Conservation (phyloP, 106 monocot genomes). For the Cymbidium sinense region DNA sequence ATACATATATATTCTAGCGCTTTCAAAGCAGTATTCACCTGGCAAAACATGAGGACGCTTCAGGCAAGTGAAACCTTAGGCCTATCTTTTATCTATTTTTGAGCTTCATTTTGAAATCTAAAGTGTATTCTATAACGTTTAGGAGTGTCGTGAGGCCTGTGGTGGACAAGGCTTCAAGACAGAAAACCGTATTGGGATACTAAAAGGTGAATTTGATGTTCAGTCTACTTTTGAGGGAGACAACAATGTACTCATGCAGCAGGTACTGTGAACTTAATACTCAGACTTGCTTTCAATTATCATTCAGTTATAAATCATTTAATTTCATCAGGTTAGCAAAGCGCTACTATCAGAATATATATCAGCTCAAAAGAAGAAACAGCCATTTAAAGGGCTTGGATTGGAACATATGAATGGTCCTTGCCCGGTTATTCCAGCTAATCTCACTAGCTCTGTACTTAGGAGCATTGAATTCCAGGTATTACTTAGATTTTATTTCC, state of each 20-base stretch:
- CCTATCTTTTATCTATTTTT: not conserved
- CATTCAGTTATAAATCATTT: not conserved
- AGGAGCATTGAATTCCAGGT: conserved; percentile 81
- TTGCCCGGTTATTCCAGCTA: conserved; percentile 49
- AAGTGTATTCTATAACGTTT: not conserved
- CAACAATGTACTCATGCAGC: conserved; percentile 94
- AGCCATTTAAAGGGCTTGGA: conserved; percentile 72
- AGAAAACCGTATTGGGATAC: conserved; percentile 75
- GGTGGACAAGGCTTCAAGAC: conserved; percentile 99
- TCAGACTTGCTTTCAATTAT: not conserved
- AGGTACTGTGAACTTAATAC: conserved; percentile 34
- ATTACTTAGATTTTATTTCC: conserved; percentile 8
- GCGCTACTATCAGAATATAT: conserved; percentile 65
- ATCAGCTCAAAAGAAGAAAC: conserved; percentile 49
- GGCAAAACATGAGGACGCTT: conserved; percentile 95
- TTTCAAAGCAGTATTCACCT: conserved; percentile 67
- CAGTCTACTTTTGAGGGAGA: conserved; percentile 99
- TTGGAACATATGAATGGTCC: conserved; percentile 92
- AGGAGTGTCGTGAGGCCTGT: conserved; percentile 98
- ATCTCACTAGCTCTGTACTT: conserved; percentile 39
- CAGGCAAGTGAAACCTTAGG: conserved; percentile 37
- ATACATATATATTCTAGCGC: conserved; percentile 93
- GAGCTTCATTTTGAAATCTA: not conserved
- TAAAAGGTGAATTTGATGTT: conserved; percentile 90
- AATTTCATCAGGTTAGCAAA: conserved; percentile 79